Percentiles rank a stretch among this genome's conserved stretches.
These are phyloP conservation scores for Leishmania martiniquensis DNA, from an alignment of 208 protist genomes.

Conservation along the genomic window DNA sequence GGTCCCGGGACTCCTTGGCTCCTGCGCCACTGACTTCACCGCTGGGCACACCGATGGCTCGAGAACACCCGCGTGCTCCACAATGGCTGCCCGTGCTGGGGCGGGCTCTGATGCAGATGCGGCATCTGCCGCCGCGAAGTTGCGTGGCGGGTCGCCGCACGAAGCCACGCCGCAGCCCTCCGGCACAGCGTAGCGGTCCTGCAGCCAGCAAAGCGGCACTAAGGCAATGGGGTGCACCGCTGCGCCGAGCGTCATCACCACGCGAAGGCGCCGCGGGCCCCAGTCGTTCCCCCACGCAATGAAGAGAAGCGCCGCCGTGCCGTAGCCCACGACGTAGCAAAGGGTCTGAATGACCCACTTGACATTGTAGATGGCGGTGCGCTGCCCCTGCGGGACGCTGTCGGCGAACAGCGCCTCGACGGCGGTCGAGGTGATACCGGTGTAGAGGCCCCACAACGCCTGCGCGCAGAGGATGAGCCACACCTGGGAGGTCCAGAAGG, in stretches of 20 bases:
- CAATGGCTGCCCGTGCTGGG: not conserved
- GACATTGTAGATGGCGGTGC: conserved; percentile 56
- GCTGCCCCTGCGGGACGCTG: conserved; percentile 42
- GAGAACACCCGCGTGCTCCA: not conserved
- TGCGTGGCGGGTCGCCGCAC: not conserved
- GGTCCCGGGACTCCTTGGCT: not conserved
- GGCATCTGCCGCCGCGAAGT: not conserved
- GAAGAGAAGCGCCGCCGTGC: conserved; percentile 41
- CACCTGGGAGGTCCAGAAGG: conserved; percentile 4
- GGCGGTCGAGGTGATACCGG: conserved; percentile 41
- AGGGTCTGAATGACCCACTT: conserved; percentile 77
- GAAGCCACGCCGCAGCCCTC: not conserved
- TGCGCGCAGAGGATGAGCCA: conserved; percentile 28
- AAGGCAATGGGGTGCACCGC: conserved; percentile 26
- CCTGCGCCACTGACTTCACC: not conserved
- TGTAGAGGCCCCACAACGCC: conserved; percentile 54
- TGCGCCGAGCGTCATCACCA: conserved; percentile 37
- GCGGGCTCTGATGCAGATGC: not conserved
- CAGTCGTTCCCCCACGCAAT: conserved; percentile 44
- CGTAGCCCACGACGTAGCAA: conserved; percentile 57
- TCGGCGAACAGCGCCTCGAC: conserved; percentile 72
- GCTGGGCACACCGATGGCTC: not conserved
- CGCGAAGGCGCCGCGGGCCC: conserved; percentile 27
- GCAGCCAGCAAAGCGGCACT: conserved; percentile 23
- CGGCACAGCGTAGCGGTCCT: conserved; percentile 23